Percentiles rank a stretch among this genome's conserved stretches.
These are phyloP conservation scores for Aspergillus ostianus DNA, from an alignment of 495 filamentous ascomycete species.

Conservation along the genomic window DNA sequence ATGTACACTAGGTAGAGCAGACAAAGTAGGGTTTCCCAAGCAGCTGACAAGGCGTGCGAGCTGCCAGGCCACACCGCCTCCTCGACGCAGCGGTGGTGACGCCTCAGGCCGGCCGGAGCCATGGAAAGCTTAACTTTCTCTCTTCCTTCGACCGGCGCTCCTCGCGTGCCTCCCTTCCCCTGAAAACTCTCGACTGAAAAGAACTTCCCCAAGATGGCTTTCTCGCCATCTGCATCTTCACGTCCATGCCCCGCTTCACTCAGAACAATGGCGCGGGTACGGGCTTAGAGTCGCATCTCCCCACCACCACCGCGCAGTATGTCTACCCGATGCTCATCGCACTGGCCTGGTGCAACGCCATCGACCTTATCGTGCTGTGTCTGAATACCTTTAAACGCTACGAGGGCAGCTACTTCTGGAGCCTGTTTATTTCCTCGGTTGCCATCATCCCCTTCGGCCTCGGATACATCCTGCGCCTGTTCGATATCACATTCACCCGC, in stretches of 20 bases:
- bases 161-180: background rate
- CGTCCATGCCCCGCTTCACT: slow-evolving; percentile 8
- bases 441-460: slow-evolving; percentile 53
- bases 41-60: too few relatives aligned
- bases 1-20: too few relatives aligned
- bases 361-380: slow-evolving; percentile 49
- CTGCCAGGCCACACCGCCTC: background rate
- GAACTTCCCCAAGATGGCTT: background rate
- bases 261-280: background rate
- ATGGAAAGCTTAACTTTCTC: background rate
- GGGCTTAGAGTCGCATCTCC: slow-evolving; percentile 6
- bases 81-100: background rate
- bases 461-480: slow-evolving; percentile 55
- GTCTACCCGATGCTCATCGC: slow-evolving; percentile 35
- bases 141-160: background rate
- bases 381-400: slow-evolving; percentile 50
- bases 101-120: background rate
- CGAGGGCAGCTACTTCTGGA: slow-evolving; percentile 54
- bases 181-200: background rate
- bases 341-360: slow-evolving; percentile 48
- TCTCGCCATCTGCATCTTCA: background rate
- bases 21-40: too few relatives aligned
- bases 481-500: slow-evolving; percentile 29
- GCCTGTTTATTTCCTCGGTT: slow-evolving; percentile 46
- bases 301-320: slow-evolving; percentile 1